Base-by-base conservation (phyloP, 345 rosid genomes). In the Rhodomyrtus tomentosa region DNA sequence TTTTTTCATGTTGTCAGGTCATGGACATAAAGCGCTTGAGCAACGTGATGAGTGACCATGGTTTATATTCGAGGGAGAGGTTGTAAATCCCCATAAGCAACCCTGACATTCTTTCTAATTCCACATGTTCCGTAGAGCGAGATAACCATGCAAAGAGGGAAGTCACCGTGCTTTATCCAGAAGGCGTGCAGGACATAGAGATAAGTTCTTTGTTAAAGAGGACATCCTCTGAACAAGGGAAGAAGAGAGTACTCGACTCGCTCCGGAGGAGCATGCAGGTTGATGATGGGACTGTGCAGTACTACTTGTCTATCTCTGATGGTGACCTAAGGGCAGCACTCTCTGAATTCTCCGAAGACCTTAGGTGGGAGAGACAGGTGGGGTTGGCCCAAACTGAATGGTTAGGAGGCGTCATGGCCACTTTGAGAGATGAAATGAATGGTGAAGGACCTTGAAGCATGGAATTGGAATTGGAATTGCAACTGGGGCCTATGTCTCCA, bases 1-100 rank as follows among this genome's bases (percentile, higher is more conserved):
- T 83, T 83, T 29, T 87, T 85, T 24, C 56, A 55, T 36, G 45
- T 2, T 32, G 88, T 85, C 86, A 95, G 99, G 98, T 94, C 68
- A 89, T 91, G 94, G 96, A 93, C 86, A 93, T 96, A 82, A 95
- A 92, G 87, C 88, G 94, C 11, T 83, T 96, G 73, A 96, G 95
- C 88, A 96, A 94, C 90, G 93, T 94, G 95, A 95, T 91, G 93
- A 95, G 98, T 53, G 98, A 96, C 87, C 98, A 94, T 49, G 98
- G 94, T 42, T 94, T 95, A 29, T 89, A 93, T 86, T 95, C 98
- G 9, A 93, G 97, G 89, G 96, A 95, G 88, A 93, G 98, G 85
- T 88, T 96, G 32, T 88, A 95, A 81, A 93, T 96, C 87, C 99
- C 99, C 0, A 83, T 95, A 87, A 91, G 91, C 90, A 92, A 92